Conservation (phyloP, 805 yeast species). For the Candida saitoana region DNA sequence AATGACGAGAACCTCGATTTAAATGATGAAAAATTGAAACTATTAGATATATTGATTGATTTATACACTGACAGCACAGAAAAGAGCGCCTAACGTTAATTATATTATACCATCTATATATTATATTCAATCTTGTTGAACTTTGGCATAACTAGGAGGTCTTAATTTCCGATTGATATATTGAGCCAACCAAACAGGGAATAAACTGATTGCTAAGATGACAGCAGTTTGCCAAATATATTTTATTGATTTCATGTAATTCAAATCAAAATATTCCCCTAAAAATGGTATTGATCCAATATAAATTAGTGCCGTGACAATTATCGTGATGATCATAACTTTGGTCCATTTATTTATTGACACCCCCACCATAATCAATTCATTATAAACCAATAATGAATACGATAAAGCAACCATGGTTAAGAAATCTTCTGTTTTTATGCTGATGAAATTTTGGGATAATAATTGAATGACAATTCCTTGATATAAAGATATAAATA, state of each 20-base stretch:
- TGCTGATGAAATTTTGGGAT: slow-evolving; percentile 71
- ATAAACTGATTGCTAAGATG: slow-evolving; percentile 63
- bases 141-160: slow-evolving; percentile 97
- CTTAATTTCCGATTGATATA: slow-evolving; percentile 68
- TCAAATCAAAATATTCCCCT: slow-evolving; percentile 78
- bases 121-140: slow-evolving; percentile 82
- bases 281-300: slow-evolving; percentile 78
- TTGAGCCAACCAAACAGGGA: slow-evolving; percentile 89
- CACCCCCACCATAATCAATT: slow-evolving; percentile 87
- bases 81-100: too few species aligned
- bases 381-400: slow-evolving; percentile 75
- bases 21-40: too few species aligned
- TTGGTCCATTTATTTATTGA: slow-evolving; percentile 91
- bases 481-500: slow-evolving; percentile 82
- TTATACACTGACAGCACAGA: too few species aligned
- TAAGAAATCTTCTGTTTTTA: slow-evolving; percentile 50
- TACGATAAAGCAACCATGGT: slow-evolving; percentile 85
- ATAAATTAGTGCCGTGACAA: slow-evolving; percentile 64
- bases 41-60: too few species aligned
- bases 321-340: slow-evolving; percentile 67
- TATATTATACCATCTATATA: too few species aligned
- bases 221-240: slow-evolving; percentile 69
- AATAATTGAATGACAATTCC: slow-evolving; percentile 81
- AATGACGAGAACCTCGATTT: too few species aligned
- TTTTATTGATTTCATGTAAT: slow-evolving; percentile 50